These are phyloP conservation scores for Debaryomyces hansenii DNA, from an alignment of 805 yeast genomes.

Conservation along the genomic window DNA sequence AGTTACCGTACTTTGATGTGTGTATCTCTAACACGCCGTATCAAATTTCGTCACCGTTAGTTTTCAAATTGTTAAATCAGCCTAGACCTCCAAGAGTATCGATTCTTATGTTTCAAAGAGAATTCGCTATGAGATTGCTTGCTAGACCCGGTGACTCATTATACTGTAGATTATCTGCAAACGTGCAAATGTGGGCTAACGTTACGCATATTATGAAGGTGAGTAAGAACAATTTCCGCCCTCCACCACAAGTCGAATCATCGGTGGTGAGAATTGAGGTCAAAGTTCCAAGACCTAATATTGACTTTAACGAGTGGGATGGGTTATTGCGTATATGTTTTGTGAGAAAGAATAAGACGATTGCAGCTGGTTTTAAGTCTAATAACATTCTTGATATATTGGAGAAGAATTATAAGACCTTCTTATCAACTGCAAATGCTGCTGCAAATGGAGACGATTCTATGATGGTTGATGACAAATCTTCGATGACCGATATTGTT, in stretches of 20 bases:
- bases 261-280: slow-evolving; percentile 93
- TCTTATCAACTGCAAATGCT: slow-evolving; percentile 52
- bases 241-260: slow-evolving; percentile 98
- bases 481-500: slow-evolving; percentile 49
- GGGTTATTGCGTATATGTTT: slow-evolving; percentile 89
- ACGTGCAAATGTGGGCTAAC: slow-evolving; percentile 99
- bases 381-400: slow-evolving; percentile 74
- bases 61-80: slow-evolving; percentile 84
- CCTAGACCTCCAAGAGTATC: slow-evolving; percentile 95
- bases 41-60: slow-evolving; percentile 95
- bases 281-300: slow-evolving; percentile 89
- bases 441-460: slow-evolving; percentile 41
- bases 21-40: slow-evolving; percentile 98
- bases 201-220: slow-evolving; percentile 98
- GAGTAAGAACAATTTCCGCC: slow-evolving; percentile 93
- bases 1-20: slow-evolving; percentile 90
- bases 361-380: slow-evolving; percentile 90
- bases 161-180: slow-evolving; percentile 91
- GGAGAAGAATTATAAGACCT: slow-evolving; percentile 85
- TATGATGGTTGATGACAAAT: slow-evolving; percentile 39
- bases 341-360: slow-evolving; percentile 89
- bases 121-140: slow-evolving; percentile 87
- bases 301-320: slow-evolving; percentile 96
- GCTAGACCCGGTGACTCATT: slow-evolving; percentile 97
- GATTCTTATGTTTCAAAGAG: slow-evolving; percentile 96